Percentiles rank a stretch among this genome's conserved stretches.
These are phyloP conservation scores for Scutellospora calospora DNA, from an alignment of 371 early-diverging fungal genomes.

Conservation along the genomic window DNA sequence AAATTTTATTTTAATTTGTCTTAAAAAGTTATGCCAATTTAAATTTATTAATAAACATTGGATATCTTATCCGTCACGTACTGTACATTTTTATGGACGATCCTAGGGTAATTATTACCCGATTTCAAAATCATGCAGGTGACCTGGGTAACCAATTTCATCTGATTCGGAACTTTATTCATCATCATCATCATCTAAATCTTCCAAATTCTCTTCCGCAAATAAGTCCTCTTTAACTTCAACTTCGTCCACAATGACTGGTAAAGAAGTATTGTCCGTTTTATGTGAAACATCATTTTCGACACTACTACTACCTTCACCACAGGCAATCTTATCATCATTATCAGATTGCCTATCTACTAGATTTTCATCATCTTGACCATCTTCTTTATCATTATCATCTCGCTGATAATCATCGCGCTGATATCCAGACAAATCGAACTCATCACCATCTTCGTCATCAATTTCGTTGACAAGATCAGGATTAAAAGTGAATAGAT, in stretches of 20 bases:
- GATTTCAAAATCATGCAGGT: too few species aligned
- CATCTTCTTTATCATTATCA: constrained; percentile 52
- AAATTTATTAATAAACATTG: too few species aligned
- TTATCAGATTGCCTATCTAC: not conserved
- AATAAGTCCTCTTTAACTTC: constrained; percentile 58
- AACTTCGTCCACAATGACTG: constrained; percentile 29
- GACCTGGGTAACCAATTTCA: too few species aligned
- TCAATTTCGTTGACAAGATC: constrained; percentile 81
- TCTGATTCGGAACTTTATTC: constrained; percentile 9
- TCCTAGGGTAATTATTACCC: too few species aligned
- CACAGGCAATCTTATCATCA: constrained; percentile 48
- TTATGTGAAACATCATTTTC: not conserved
- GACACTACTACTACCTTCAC: constrained; percentile 44
- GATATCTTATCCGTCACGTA: too few species aligned
- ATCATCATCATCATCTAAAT: constrained; percentile 57
- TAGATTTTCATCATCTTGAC: constrained; percentile 47
- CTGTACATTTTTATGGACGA: too few species aligned
- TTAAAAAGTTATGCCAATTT: too few species aligned
- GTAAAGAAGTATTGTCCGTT: not conserved
- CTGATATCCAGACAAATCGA: constrained; percentile 66
- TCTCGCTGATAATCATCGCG: constrained; percentile 60
- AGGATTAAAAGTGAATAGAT: constrained; percentile 98
- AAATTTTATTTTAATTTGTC: too few species aligned
- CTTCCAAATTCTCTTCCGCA: constrained; percentile 55
- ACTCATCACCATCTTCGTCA: constrained; percentile 70